Conservation (phyloP, 2,329 filamentous ascomycete species). For the Lasiodiplodia gonubiensis region DNA sequence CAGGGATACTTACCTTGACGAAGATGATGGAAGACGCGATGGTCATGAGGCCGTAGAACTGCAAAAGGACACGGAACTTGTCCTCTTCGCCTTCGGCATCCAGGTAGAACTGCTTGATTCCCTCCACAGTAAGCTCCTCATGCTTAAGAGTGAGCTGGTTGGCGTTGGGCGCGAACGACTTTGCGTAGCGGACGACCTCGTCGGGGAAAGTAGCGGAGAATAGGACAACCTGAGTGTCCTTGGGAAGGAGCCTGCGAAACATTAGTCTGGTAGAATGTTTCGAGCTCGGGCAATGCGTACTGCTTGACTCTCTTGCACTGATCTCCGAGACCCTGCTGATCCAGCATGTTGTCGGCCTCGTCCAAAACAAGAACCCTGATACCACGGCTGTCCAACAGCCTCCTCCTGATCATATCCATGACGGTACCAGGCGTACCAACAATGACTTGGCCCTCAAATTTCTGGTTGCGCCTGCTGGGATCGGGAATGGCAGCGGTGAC, state of each 20-base stretch:
- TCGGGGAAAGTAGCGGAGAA: constrained; percentile 96
- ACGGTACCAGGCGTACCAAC: constrained; percentile 95
- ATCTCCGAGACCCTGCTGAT: constrained; percentile 91
- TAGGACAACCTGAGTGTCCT: constrained; percentile 81
- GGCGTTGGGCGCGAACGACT: constrained; percentile 81
- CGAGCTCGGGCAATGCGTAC: constrained; percentile 57
- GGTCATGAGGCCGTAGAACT: constrained; percentile 94
- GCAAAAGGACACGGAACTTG: constrained; percentile 88
- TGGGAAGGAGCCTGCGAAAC: constrained; percentile 69
- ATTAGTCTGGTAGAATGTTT: constrained; percentile 39
- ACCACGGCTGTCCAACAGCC: constrained; percentile 72
- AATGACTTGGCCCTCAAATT: constrained; percentile 77
- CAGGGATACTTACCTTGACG: constrained; percentile 71
- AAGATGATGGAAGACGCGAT: constrained; percentile 98
- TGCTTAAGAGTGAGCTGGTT: constrained; percentile 87
- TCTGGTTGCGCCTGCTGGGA: constrained; percentile 69
- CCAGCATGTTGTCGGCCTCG: constrained; percentile 98
- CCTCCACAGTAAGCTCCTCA: constrained; percentile 92
- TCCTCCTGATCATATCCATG: constrained; percentile 80
- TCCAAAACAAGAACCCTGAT: constrained; percentile 89
- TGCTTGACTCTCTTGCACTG: constrained; percentile 89
- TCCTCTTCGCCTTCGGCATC: constrained; percentile 82
- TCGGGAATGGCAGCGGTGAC: constrained; percentile 86
- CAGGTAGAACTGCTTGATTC: constrained; percentile 97
- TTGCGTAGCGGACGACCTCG: constrained; percentile 82